Conservation (phyloP, 305 asterid genomes). For the Ajuga reptans region DNA sequence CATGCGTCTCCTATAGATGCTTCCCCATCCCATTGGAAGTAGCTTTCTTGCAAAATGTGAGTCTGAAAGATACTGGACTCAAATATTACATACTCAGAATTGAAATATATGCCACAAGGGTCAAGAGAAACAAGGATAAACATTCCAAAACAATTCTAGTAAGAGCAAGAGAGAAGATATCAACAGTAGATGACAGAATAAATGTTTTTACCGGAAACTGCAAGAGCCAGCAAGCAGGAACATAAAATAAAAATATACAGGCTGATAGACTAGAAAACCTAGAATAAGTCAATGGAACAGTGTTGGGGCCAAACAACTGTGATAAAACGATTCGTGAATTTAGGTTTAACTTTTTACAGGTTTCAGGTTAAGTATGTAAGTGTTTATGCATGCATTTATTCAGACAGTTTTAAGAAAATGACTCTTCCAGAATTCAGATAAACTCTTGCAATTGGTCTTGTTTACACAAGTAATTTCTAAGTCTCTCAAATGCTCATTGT, state of each 20-base stretch:
- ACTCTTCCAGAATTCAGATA: neutral
- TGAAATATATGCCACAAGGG: neutral
- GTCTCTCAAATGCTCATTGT: neutral
- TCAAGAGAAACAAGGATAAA: conserved; percentile 2
- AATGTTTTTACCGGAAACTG: too few relatives aligned
- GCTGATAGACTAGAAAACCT: neutral
- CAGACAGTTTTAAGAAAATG: neutral
- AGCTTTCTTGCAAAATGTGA: conserved; percentile 23
- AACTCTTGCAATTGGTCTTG: neutral
- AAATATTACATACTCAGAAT: conserved; percentile 13
- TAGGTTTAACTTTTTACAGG: neutral
- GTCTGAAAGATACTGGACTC: conserved; percentile 26
- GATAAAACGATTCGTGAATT: neutral
- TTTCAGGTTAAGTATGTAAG: neutral
- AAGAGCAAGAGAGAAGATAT: neutral
- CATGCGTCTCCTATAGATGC: conserved; percentile 74
- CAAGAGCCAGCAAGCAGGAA: neutral
- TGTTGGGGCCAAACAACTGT: neutral
- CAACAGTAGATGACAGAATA: neutral
- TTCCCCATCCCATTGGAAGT: conserved; percentile 80
- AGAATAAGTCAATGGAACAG: neutral
- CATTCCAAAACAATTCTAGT: neutral
- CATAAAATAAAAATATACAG: neutral
- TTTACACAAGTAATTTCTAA: neutral
- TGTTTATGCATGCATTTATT: too few relatives aligned